These are phyloP conservation scores for Epichloe hybrida DNA, from an alignment of 2,329 filamentous ascomycete species.

Conservation along the genomic window DNA sequence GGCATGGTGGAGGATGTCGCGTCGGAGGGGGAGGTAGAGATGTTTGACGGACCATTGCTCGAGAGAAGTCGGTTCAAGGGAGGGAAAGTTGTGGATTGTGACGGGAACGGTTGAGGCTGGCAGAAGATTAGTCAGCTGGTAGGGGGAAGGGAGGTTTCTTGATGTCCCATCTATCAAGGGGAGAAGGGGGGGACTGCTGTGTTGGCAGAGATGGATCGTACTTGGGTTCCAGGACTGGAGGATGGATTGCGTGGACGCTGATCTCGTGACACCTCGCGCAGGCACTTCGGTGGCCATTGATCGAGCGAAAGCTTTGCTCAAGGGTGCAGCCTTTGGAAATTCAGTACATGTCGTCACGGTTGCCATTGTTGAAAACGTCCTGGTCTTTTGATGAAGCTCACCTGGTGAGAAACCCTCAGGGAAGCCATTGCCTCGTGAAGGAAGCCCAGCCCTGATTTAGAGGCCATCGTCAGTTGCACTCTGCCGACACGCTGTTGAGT, in stretches of 20 bases:
- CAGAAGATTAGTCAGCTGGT: background rate
- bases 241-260: slow-evolving; percentile 20
- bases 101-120: slow-evolving; percentile 55
- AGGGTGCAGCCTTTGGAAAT: slow-evolving; percentile 18
- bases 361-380: background rate
- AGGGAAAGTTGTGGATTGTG: slow-evolving; percentile 83
- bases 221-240: slow-evolving; percentile 32
- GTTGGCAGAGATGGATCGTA: slow-evolving; percentile 12
- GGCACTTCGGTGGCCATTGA: slow-evolving; percentile 43
- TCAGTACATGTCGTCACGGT: background rate
- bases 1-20: slow-evolving; percentile 85
- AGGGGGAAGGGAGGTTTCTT: background rate
- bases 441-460: slow-evolving; percentile 31
- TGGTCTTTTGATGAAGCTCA: slow-evolving; percentile 8
- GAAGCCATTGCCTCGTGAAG: slow-evolving; percentile 39
- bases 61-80: slow-evolving; percentile 69
- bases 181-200: background rate
- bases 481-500: background rate
- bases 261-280: slow-evolving; percentile 23
- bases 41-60: slow-evolving; percentile 69
- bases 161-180: background rate
- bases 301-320: slow-evolving; percentile 31
- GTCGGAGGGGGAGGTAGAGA: slow-evolving; percentile 79
- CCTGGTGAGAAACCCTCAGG: slow-evolving; percentile 31
- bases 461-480: slow-evolving; percentile 4